Evolutionary conservation across 1,284 basidiomycete species (phyloP).

Genomic region (Leccinum solheimii): DNA sequence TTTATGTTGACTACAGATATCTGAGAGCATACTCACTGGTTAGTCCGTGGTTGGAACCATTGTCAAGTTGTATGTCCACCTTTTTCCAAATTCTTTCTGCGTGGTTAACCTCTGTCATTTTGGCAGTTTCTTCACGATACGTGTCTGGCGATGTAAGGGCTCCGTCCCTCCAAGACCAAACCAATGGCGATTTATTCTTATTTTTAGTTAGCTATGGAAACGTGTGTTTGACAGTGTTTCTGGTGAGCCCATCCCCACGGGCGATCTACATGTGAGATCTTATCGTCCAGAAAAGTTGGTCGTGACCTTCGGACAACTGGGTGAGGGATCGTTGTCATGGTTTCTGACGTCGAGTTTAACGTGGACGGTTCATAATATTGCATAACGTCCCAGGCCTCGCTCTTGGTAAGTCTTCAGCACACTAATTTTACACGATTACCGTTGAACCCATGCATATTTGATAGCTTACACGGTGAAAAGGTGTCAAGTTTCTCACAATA

Average conservation of each 20-base stretch:
- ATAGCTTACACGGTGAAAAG: slow-evolving; percentile 49
- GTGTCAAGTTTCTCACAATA: slow-evolving; percentile 32
- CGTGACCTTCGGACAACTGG: slow-evolving; percentile 49
- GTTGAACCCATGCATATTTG: slow-evolving; percentile 2
- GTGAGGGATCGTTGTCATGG: slow-evolving; percentile 30
- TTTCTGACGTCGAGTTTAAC: slow-evolving; percentile 4
- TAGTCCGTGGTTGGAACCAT: slow-evolving; percentile 59
- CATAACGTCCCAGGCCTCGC: slow-evolving; percentile 14
- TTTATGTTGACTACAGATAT: background rate
- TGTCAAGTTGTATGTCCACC: slow-evolving; percentile 55
- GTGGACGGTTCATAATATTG: background rate
- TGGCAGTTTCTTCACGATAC: slow-evolving; percentile 57
- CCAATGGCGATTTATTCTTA: slow-evolving; percentile 3
- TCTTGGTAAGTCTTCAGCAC: slow-evolving; percentile 16
- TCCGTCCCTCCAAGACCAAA: background rate
- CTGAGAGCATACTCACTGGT: slow-evolving; percentile 8
- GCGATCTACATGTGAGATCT: background rate
- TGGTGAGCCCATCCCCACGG: slow-evolving; percentile 45
- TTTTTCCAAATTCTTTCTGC: background rate
- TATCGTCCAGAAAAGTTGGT: slow-evolving; percentile 38
- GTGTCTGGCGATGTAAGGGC: slow-evolving; percentile 68
- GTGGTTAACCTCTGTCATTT: background rate
- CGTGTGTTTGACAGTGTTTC: slow-evolving; percentile 48
- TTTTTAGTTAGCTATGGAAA: slow-evolving; percentile 61
- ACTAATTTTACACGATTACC: background rate